Evolutionary conservation across 495 filamentous ascomycete genomes (phyloP).

Genomic region (Parmelia sp.): DNA sequence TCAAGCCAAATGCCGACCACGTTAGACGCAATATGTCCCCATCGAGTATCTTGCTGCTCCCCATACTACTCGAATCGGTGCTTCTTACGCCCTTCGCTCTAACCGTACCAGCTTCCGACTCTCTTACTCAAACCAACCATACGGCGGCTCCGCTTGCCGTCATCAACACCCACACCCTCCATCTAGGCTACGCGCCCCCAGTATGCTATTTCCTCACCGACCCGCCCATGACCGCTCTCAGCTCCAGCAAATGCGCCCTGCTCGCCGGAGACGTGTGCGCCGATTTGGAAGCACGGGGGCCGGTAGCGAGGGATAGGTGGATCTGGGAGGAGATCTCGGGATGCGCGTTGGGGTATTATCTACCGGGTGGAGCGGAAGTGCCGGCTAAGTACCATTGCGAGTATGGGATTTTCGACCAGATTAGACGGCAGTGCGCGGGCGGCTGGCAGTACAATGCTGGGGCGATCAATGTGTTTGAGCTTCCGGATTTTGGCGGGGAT

Average conservation of each 20-base stretch:
- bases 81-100: background rate
- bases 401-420: background rate
- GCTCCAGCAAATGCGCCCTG: background rate
- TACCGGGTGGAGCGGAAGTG: background rate
- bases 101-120: background rate
- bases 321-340: background rate
- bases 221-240: background rate
- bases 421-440: background rate
- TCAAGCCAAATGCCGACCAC: too few relatives aligned
- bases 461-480: background rate
- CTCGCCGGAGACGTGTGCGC: background rate
- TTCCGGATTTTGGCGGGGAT: background rate
- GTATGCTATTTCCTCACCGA: background rate
- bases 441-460: background rate
- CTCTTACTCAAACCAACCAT: background rate
- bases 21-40: too few relatives aligned
- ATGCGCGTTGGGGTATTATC: background rate
- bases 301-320: background rate
- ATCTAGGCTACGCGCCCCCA: background rate
- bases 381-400: background rate
- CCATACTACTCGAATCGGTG: background rate
- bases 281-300: background rate
- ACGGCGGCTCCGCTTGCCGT: background rate
- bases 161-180: background rate
- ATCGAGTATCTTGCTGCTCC: conserved; percentile 11